Evolutionary conservation across 2,329 filamentous ascomycete species (phyloP).

Genomic region (Alternaria postmessia): DNA sequence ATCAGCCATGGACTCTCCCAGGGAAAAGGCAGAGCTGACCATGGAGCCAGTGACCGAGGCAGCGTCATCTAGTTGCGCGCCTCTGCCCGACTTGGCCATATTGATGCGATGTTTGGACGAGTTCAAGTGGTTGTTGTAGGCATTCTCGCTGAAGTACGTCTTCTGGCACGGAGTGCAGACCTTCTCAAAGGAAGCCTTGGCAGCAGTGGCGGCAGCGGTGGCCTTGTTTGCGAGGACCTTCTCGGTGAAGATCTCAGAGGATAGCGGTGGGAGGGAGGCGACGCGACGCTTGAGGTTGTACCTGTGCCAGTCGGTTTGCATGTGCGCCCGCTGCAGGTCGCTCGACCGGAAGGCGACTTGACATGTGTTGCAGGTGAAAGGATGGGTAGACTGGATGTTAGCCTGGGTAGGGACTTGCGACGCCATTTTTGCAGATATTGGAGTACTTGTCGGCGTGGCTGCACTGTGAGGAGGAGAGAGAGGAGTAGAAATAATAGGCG

Average conservation of each 20-base stretch:
- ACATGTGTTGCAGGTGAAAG: constrained; percentile 98
- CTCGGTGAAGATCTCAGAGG: constrained; percentile 91
- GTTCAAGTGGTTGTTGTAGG: constrained; percentile 88
- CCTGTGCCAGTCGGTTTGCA: constrained; percentile 98
- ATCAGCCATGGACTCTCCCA: constrained; percentile 78
- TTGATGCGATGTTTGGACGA: constrained; percentile 88
- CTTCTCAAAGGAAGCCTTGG: constrained; percentile 88
- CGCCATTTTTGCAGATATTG: constrained; percentile 40
- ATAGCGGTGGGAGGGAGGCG: constrained; percentile 86
- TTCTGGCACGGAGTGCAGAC: constrained; percentile 83
- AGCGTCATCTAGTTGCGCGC: constrained; percentile 65
- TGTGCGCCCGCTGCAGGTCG: constrained; percentile 91
- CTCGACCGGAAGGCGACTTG: constrained; percentile 95
- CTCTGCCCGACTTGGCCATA: constrained; percentile 58
- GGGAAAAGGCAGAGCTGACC: constrained; percentile 88
- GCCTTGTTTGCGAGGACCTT: constrained; percentile 94
- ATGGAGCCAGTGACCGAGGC: constrained; percentile 71
- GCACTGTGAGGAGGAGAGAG: constrained; percentile 1
- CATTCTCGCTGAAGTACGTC: constrained; percentile 96
- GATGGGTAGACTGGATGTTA: constrained; percentile 64
- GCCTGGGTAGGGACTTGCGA: constrained; percentile 45
- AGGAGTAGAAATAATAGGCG: constrained; percentile 29
- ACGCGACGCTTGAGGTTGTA: constrained; percentile 97
- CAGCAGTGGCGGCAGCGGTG: constrained; percentile 80
- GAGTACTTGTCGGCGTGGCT: constrained; percentile 4